Evolutionary conservation across 495 filamentous ascomycete species (phyloP).

Genomic region (Neurospora cerealis): DNA sequence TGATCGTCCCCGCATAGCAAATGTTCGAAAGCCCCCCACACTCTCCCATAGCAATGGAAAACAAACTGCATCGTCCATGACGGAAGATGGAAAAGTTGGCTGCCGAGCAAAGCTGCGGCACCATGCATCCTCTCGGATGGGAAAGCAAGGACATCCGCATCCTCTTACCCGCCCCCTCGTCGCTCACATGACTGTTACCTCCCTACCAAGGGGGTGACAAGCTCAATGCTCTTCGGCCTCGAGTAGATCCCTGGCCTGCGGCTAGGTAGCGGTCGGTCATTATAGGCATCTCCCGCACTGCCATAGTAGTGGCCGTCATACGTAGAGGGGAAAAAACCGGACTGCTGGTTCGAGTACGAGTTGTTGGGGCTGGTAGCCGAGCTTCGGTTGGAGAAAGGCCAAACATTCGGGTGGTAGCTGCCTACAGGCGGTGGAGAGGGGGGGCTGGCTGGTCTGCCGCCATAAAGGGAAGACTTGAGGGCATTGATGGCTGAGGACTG

Average conservation of each 20-base stretch:
- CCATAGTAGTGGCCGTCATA: slow-evolving; percentile 33
- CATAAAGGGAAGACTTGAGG: slow-evolving; percentile 30
- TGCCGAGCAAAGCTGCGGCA: neutral
- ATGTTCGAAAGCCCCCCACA: neutral
- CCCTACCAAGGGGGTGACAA: slow-evolving; percentile 39
- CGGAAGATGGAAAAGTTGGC: neutral
- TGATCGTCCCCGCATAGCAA: neutral
- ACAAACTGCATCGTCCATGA: neutral
- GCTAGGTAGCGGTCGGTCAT: slow-evolving; percentile 35
- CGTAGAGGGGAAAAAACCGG: slow-evolving; percentile 33
- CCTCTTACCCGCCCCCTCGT: neutral
- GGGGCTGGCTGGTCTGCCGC: slow-evolving; percentile 32
- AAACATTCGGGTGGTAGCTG: slow-evolving; percentile 24
- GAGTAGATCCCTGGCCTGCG: slow-evolving; percentile 35
- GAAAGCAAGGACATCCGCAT: neutral
- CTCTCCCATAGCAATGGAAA: neutral
- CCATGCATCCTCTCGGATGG: neutral
- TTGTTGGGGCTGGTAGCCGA: slow-evolving; percentile 34
- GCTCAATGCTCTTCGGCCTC: slow-evolving; percentile 41
- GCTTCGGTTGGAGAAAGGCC: slow-evolving; percentile 35
- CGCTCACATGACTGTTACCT: slow-evolving; percentile 17
- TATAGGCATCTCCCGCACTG: slow-evolving; percentile 19
- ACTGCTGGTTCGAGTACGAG: slow-evolving; percentile 30
- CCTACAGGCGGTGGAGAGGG: slow-evolving; percentile 24
- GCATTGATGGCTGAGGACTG: slow-evolving; percentile 33